A percentile compares a stretch with the other conserved stretches of the same genome.
phyloP scores from a whole-genome alignment of 2,329 filamentous ascomycete genomes.

The Penicillium sp. region DNA sequence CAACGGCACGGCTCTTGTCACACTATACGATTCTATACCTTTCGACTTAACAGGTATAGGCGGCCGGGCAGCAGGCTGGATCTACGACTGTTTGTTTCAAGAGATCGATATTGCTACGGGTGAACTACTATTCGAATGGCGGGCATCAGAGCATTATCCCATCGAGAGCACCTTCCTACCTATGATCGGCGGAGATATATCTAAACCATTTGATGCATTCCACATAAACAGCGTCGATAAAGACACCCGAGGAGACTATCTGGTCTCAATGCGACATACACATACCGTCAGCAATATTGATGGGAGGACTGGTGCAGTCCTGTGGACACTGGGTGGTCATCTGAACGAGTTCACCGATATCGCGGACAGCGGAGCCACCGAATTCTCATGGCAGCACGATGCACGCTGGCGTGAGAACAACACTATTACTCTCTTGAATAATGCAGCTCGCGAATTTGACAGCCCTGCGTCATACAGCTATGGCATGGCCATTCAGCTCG shows the following conservation, averaged over 20 bases:
- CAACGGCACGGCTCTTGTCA: background rate
- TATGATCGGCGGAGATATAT: background rate
- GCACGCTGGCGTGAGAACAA: background rate
- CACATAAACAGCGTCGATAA: background rate
- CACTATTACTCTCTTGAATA: background rate
- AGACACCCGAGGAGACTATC: background rate
- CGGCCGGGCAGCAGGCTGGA: background rate
- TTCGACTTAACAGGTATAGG: background rate
- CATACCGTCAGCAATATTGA: background rate
- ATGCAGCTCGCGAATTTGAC: background rate
- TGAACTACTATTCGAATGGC: background rate
- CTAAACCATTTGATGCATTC: background rate
- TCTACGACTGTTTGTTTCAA: background rate
- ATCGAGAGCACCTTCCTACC: background rate
- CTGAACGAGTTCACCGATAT: background rate
- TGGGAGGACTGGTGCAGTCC: background rate
- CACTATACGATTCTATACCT: background rate
- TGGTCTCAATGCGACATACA: background rate
- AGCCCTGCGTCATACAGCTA: background rate
- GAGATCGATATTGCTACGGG: background rate
- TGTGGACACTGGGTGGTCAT: background rate
- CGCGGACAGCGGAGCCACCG: background rate
- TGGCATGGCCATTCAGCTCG: background rate
- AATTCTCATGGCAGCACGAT: background rate
- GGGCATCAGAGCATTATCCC: background rate